phyloP scores from a whole-genome alignment of 1,139 yeast genomes.

The Magnusiomyces magnusii region DNA sequence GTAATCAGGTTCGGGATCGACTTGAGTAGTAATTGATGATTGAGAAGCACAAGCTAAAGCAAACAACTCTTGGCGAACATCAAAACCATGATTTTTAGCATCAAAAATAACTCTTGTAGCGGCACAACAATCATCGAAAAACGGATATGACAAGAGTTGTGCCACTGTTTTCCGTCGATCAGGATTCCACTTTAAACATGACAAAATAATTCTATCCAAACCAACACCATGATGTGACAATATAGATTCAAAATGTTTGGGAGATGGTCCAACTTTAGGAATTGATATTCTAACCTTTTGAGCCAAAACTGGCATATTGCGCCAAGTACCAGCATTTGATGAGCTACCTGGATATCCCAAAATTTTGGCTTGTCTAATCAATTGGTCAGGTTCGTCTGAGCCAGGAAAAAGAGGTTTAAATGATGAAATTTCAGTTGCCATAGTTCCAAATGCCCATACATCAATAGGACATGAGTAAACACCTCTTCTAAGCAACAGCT shows the following conservation, averaged over 20 bases:
- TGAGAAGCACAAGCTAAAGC: background rate
- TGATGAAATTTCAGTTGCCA: constrained; percentile 73
- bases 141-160: constrained; percentile 58
- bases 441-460: constrained; percentile 91
- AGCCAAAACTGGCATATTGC: constrained; percentile 14
- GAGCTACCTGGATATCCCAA: constrained; percentile 46
- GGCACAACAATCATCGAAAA: constrained; percentile 34
- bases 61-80: background rate
- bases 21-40: background rate
- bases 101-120: background rate
- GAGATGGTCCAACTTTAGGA: constrained; percentile 2
- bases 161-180: constrained; percentile 53
- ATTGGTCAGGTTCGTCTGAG: constrained; percentile 65
- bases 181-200: constrained; percentile 47
- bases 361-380: constrained; percentile 53
- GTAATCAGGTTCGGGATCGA: background rate
- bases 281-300: background rate
- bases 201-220: constrained; percentile 18
- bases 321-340: constrained; percentile 28
- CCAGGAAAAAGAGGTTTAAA: constrained; percentile 84
- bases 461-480: constrained; percentile 73
- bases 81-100: background rate
- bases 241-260: constrained; percentile 7
- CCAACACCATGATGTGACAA: constrained; percentile 3
- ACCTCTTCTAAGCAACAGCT: constrained; percentile 62